These are phyloP conservation scores for Pyrrhoderma lamaoense DNA, from an alignment of 1,284 basidiomycete genomes.

Conservation along the genomic window DNA sequence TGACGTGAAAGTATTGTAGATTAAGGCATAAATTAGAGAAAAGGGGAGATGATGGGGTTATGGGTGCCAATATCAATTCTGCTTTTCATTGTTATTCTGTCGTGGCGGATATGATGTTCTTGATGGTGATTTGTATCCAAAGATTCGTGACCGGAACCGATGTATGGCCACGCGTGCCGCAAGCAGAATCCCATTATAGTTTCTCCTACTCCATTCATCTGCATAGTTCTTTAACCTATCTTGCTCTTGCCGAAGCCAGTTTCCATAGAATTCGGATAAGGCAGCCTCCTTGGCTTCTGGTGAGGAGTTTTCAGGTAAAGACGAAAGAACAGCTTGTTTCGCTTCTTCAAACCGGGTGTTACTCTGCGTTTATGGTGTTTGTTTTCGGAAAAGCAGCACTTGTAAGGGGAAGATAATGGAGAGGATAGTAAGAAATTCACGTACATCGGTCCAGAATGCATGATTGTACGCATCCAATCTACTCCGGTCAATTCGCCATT, in stretches of 20 bases:
- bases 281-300: slow-evolving; percentile 52
- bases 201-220: slow-evolving; percentile 54
- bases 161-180: slow-evolving; percentile 44
- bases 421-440: slow-evolving; percentile 25
- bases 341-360: slow-evolving; percentile 66
- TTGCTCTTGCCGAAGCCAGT: slow-evolving; percentile 65
- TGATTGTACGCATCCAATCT: slow-evolving; percentile 67
- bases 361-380: slow-evolving; percentile 36
- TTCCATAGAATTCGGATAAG: slow-evolving; percentile 60
- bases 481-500: slow-evolving; percentile 60
- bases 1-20: no score
- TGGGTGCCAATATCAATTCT: no score
- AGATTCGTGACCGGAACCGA: slow-evolving; percentile 27
- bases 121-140: slow-evolving; percentile 2
- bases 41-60: no score
- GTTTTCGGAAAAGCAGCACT: neutral
- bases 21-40: no score
- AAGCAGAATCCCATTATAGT: slow-evolving; percentile 45
- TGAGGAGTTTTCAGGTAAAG: slow-evolving; percentile 44
- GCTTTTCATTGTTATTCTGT: no score
- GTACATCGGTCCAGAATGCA: slow-evolving; percentile 67
- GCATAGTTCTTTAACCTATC: slow-evolving; percentile 50
- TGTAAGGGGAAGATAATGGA: neutral
- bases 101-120: no score
- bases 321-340: slow-evolving; percentile 48